phyloP scores from a whole-genome alignment of 116 monocot species.

The Posidonia oceanica region DNA sequence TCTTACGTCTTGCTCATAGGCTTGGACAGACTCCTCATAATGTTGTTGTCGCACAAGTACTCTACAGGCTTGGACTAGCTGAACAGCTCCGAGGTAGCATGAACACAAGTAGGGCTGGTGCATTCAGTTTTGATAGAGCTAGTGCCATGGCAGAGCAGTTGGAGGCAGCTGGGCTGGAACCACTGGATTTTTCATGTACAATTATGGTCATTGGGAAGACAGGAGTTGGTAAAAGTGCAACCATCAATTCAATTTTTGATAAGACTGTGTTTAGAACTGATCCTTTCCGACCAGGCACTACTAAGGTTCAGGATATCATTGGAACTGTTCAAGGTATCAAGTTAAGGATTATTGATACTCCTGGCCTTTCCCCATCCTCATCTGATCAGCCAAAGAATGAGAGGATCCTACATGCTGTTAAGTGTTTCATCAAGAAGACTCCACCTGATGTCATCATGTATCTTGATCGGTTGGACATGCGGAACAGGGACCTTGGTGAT shows the following conservation, averaged over 20 bases:
- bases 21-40: constrained; percentile 94
- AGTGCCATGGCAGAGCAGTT: constrained; percentile 84
- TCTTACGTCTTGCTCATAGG: constrained; percentile 70
- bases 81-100: constrained; percentile 61
- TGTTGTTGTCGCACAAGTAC: constrained; percentile 89
- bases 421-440: constrained; percentile 55
- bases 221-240: constrained; percentile 98
- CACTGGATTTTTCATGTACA: constrained; percentile 77
- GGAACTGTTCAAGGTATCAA: constrained; percentile 81
- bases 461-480: constrained; percentile 88
- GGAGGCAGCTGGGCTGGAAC: constrained; percentile 55
- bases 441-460: constrained; percentile 89
- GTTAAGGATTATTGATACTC: constrained; percentile 86
- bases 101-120: constrained; percentile 55
- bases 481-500: constrained; percentile 79
- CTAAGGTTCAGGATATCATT: constrained; percentile 47
- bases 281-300: constrained; percentile 60
- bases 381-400: constrained; percentile 59
- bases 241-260: constrained; percentile 85
- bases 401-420: constrained; percentile 59
- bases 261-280: constrained; percentile 37
- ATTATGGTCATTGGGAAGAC: constrained; percentile 91
- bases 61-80: constrained; percentile 87
- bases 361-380: constrained; percentile 58
- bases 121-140: constrained; percentile 75